A percentile compares a stretch with the other conserved stretches of the same genome.
phyloP scores from a whole-genome alignment of 2,329 filamentous ascomycete genomes.

The Arthrobotrys iridis region DNA sequence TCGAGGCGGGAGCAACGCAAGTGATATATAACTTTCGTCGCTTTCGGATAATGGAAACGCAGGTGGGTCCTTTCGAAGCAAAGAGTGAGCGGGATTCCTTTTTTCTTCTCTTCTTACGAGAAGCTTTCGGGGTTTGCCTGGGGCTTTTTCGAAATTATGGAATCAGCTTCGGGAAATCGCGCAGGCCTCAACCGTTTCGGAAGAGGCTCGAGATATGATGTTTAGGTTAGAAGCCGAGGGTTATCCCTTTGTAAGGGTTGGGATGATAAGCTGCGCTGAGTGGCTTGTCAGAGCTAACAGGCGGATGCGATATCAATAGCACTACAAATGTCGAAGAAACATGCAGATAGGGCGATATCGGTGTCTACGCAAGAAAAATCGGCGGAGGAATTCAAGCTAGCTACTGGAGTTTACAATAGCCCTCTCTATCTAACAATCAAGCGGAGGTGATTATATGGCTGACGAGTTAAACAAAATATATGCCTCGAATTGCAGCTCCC shows the following conservation, averaged over 20 bases:
- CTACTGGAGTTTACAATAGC: too few relatives aligned
- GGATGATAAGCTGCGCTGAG: slow-evolving; percentile 13
- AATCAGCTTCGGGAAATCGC: slow-evolving; percentile 47
- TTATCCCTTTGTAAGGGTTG: neutral
- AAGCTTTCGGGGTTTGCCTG: slow-evolving; percentile 30
- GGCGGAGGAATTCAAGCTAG: neutral
- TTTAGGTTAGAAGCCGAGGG: slow-evolving; percentile 36
- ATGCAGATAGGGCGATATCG: slow-evolving; percentile 35
- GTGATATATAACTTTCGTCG: slow-evolving; percentile 37
- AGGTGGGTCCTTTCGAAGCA: slow-evolving; percentile 16
- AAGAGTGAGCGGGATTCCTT: slow-evolving; percentile 33
- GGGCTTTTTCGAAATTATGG: slow-evolving; percentile 12
- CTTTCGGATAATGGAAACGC: slow-evolving; percentile 41
- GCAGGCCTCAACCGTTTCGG: slow-evolving; percentile 47
- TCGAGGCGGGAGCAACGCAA: slow-evolving; percentile 41
- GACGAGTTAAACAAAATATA: neutral
- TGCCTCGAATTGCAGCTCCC: neutral
- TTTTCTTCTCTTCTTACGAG: slow-evolving; percentile 26
- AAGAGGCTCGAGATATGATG: slow-evolving; percentile 35
- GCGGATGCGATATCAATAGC: slow-evolving; percentile 10
- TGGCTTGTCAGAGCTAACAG: slow-evolving; percentile 3
- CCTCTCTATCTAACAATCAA: neutral
- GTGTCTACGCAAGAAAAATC: slow-evolving; percentile 4
- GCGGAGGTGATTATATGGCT: neutral
- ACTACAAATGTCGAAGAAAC: neutral